Evolutionary conservation across 2,329 filamentous ascomycete species (phyloP).

Genomic region (Microdochium bolleyi): DNA sequence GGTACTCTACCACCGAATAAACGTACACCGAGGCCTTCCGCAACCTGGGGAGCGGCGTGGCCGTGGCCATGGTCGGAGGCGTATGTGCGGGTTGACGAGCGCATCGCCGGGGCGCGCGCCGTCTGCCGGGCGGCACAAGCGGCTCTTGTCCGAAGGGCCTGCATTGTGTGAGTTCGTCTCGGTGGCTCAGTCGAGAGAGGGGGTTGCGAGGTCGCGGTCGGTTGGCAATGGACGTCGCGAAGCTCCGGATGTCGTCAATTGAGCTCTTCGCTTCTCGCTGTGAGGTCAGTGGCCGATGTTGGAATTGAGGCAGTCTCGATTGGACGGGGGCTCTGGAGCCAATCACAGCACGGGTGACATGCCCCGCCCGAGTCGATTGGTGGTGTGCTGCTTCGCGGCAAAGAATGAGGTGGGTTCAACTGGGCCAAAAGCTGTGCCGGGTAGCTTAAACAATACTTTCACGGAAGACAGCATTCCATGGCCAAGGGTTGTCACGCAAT

Average conservation of each 20-base stretch:
- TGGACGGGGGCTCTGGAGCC: slow-evolving; percentile 9
- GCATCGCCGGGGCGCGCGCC: slow-evolving; percentile 13
- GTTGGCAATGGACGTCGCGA: slow-evolving; percentile 12
- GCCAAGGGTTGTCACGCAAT: too few species aligned
- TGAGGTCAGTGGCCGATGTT: slow-evolving; percentile 4
- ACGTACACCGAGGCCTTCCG: slow-evolving; percentile 51
- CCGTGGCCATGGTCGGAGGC: slow-evolving; percentile 39
- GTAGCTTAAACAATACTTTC: too few species aligned
- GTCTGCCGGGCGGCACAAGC: slow-evolving; percentile 28
- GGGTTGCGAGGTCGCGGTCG: slow-evolving; percentile 6
- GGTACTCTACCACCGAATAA: neutral
- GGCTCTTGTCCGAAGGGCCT: slow-evolving; percentile 34
- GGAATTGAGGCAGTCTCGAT: slow-evolving; percentile 10
- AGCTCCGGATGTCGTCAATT: neutral
- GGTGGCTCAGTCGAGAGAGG: neutral
- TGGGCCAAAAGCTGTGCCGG: too few species aligned
- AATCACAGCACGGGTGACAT: slow-evolving; percentile 10
- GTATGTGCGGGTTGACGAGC: slow-evolving; percentile 34
- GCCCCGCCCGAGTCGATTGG: neutral
- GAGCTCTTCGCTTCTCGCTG: neutral
- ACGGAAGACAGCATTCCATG: too few species aligned
- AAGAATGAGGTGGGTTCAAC: too few species aligned
- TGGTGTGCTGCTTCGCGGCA: too few species aligned
- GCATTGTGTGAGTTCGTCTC: slow-evolving; percentile 12
- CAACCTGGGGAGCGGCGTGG: slow-evolving; percentile 29